A percentile compares a stretch with the other conserved stretches of the same genome.
phyloP scores from a whole-genome alignment of 2,329 filamentous ascomycete genomes.

The Cladosporium phlei region DNA sequence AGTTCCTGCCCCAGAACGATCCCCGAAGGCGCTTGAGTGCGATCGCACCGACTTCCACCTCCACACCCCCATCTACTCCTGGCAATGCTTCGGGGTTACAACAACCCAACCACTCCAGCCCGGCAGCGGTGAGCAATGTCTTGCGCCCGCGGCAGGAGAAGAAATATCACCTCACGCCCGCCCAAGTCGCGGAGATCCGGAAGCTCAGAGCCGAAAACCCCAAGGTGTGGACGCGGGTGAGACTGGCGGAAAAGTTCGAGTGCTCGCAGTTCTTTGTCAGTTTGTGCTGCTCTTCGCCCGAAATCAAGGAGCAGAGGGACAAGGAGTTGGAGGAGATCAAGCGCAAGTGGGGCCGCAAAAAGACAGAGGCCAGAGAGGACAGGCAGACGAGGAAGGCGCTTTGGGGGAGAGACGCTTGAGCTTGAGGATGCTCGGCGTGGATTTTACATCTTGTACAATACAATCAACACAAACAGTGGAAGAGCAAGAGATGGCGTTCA shows the following conservation, averaged over 20 bases:
- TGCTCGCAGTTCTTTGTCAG: slow-evolving; percentile 60
- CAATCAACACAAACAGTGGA: background rate
- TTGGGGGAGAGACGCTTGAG: slow-evolving; percentile 51
- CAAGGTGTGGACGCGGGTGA: slow-evolving; percentile 54
- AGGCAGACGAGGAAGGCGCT: slow-evolving; percentile 54
- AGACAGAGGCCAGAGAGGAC: slow-evolving; percentile 58
- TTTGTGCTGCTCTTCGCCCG: slow-evolving; percentile 52
- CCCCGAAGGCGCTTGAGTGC: slow-evolving; percentile 44
- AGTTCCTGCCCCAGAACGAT: slow-evolving; percentile 60
- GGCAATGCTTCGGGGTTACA: slow-evolving; percentile 20
- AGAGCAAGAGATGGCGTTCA: slow-evolving; percentile 3
- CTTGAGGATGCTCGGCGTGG: background rate
- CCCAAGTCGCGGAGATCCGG: slow-evolving; percentile 57
- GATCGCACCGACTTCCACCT: slow-evolving; percentile 26
- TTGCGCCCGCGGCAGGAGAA: slow-evolving; percentile 50
- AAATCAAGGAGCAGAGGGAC: slow-evolving; percentile 38
- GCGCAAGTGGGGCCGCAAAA: slow-evolving; percentile 56
- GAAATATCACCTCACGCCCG: slow-evolving; percentile 56
- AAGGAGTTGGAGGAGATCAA: slow-evolving; percentile 50
- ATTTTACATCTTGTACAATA: slow-evolving; percentile 3
- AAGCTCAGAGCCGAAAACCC: slow-evolving; percentile 52
- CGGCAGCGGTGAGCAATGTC: slow-evolving; percentile 50
- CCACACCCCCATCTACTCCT: slow-evolving; percentile 22
- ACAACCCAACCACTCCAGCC: slow-evolving; percentile 23
- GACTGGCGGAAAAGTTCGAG: slow-evolving; percentile 58